Base-by-base conservation (phyloP, 2,329 filamentous ascomycete species). In the Fusarium lyarnte region DNA sequence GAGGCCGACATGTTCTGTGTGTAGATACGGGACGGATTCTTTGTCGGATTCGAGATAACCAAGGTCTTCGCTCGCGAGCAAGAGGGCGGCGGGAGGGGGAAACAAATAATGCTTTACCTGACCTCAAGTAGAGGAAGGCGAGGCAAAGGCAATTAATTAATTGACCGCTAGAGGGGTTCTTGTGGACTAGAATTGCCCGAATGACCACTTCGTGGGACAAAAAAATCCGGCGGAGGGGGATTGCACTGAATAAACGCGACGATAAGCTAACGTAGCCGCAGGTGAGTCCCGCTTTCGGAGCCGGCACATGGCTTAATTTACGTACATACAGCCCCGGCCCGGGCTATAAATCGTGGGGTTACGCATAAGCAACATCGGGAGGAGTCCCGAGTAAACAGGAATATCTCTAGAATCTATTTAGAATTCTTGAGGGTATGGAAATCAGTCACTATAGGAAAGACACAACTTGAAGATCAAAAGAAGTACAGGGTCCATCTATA, bases 1-100 rank as follows among this genome's bases (percentile, higher is more conserved):
- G 90, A 91, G 66, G 90, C 85, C 63, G 90, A 92, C 90, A 92
- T 92, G 59, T 65, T 80, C 52, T 57, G 41, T 17, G 53, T 64
- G 36, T 49, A 36, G 54, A 64, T 58, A 45, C 38, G 33, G 36
- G 36, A 58, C 35, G 53, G 39, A 43, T n/a, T 70, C 58, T 42
- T 52, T 46, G 39, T 53, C 61, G 58, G 59, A 59, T 71, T 58
- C 54, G 45, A 63, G 49, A 65, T 59, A 64, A 55, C 39, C n/a
- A 55, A 29, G 33, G 52, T 35, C 47, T 29, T 55, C 38, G 45
- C 43, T 69, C 38, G 49, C 45, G 51, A 69, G 58, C 33, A 60
- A 61, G 57, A 58, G 45, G 64, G 57, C 58, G 54, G 46, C 49
- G 33, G 38, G 58, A 53, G 45, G 52, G 31, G 45, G 8, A 49